Base-by-base conservation (phyloP, 345 rosid species). In the Rhodomyrtus tomentosa region DNA sequence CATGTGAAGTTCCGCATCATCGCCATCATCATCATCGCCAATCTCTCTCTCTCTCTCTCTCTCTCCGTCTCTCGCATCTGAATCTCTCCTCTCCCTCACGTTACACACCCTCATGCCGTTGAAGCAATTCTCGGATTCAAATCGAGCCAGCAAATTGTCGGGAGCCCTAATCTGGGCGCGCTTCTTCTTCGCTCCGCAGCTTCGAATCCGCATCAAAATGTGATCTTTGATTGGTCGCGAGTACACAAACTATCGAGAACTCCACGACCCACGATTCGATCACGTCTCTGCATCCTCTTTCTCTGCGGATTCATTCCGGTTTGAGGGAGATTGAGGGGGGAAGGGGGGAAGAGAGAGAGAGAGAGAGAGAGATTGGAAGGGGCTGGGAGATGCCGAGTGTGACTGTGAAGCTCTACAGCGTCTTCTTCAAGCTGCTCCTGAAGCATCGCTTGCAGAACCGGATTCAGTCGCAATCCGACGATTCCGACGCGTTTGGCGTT, bases 381-480 rank as follows among this genome's bases (percentile, higher is more conserved):
- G n/a, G 27, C 24, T n/a, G 27, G 50, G 80, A 85, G 91, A 97
- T 97, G 99, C 98, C 99, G 86, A 94, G 93, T 88, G 93, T 97
- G 50, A 94, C 93, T 72, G 96, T 91, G 83, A 94, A 95, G 90
- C 88, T 95, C 82, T 95, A 95, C 88, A 97, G 99, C 88, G 95
- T 92, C 52, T 92, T 94, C 96, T 96, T 96, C 96, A 96, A 96
- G 92, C 93, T 93, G 86, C 94, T 94, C 62, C 88, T 95, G 68
- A 96, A 92, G 88, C 94, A 92, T 85, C 96, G 98, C 50, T 87
- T 96, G 58, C 96, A 96, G 84, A 95, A 91, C 89, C 96, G 91
- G 93, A 92, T 93, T 87, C 95, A 91, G 38, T 85, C 91, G 24
- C 84, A 92, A 24, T 55, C 88, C 82, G 91, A 92, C 68, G 91